phyloP scores from a whole-genome alignment of 495 filamentous ascomycete species.

The Neurospora tetrasperma region DNA sequence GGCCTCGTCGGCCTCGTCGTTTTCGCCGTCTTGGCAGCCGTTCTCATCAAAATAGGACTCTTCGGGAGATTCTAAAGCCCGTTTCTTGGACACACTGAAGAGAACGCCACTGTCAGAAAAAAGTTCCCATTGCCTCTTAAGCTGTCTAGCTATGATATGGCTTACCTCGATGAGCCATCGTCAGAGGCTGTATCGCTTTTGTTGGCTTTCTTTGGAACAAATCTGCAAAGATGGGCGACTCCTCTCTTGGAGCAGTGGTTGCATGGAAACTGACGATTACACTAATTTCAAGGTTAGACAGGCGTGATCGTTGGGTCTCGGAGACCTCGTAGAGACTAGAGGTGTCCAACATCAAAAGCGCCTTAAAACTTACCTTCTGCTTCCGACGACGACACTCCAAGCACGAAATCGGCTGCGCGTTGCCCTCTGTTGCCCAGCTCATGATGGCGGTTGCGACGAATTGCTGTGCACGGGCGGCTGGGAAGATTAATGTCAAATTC shows the following conservation, averaged over 20 bases:
- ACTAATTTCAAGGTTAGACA: slow-evolving; percentile 20
- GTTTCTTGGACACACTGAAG: slow-evolving; percentile 14
- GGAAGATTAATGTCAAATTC: background rate
- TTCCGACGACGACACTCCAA: slow-evolving; percentile 33
- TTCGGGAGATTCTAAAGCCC: slow-evolving; percentile 9
- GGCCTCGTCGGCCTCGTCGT: slow-evolving; percentile 15
- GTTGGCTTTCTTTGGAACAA: slow-evolving; percentile 16
- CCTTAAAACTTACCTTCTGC: slow-evolving; percentile 26
- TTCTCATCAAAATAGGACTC: slow-evolving; percentile 2
- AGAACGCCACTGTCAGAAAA: slow-evolving; percentile 3
- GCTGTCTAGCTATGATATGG: background rate
- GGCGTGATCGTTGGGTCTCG: background rate
- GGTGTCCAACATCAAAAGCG: background rate
- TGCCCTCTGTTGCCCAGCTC: background rate
- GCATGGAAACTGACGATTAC: slow-evolving; percentile 35
- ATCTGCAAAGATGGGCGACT: slow-evolving; percentile 31
- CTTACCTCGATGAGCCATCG: slow-evolving; percentile 13
- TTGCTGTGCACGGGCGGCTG: background rate
- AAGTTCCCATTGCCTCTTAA: background rate
- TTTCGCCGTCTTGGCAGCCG: slow-evolving; percentile 7
- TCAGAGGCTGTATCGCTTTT: slow-evolving; percentile 8
- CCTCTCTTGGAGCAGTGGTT: slow-evolving; percentile 32
- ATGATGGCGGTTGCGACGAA: background rate
- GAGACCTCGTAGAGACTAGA: slow-evolving; percentile 1
- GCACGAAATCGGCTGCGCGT: slow-evolving; percentile 17